Evolutionary conservation across 108 stramenopile genomes (phyloP).

Genomic region (Ochromonas danica): DNA sequence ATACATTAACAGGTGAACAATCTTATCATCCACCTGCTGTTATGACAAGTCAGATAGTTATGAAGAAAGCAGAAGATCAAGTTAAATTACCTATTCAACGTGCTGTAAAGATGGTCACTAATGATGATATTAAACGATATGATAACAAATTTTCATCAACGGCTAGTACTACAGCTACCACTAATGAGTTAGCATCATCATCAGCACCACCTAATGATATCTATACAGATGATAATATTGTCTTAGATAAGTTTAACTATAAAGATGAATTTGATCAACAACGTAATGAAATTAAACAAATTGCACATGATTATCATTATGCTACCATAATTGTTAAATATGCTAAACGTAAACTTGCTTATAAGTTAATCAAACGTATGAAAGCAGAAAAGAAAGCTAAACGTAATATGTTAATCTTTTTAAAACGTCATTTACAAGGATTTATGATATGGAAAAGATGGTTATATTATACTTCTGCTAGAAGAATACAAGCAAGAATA

Average conservation of each 20-base stretch:
- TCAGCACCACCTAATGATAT: no score
- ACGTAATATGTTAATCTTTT: not conserved
- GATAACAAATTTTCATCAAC: no score
- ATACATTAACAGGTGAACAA: not conserved
- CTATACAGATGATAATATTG: not conserved
- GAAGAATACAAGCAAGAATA: not conserved
- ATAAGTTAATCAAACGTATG: not conserved
- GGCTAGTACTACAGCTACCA: no score
- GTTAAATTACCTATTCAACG: not conserved
- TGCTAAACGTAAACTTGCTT: constrained; percentile 4
- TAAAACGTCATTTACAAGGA: not conserved
- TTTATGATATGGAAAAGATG: not conserved
- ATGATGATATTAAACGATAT: no score
- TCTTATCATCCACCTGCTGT: not conserved
- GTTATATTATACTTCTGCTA: not conserved
- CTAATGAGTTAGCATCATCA: not conserved
- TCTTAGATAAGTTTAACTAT: not conserved
- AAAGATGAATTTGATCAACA: not conserved
- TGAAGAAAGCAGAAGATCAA: not conserved
- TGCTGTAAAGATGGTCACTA: not conserved
- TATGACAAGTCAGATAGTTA: not conserved
- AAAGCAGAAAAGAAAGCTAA: not conserved
- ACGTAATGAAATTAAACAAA: not conserved
- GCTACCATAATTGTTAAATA: constrained; percentile 7
- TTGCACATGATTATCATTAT: not conserved